Percentiles rank a stretch among this genome's conserved stretches.
Conservation (phyloP, 768 basidiomycete species). For the Pleurotus pulmonarius region DNA sequence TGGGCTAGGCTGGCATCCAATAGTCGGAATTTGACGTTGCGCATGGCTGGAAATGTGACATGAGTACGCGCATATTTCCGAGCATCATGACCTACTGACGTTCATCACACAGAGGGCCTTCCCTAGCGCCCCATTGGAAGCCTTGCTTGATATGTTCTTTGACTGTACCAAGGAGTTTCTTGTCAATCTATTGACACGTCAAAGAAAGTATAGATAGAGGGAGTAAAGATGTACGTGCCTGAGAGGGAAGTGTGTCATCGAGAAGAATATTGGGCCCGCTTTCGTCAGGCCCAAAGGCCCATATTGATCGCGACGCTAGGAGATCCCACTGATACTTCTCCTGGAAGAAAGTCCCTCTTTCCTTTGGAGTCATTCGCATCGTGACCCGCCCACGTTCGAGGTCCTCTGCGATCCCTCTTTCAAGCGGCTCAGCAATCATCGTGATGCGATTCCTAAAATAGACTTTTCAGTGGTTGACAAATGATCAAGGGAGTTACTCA, state of each 20-base stretch:
- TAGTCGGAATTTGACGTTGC: slow-evolving; percentile 97
- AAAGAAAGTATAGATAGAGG: slow-evolving; percentile 1
- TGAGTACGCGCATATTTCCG: slow-evolving; percentile 1
- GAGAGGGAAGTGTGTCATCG: slow-evolving; percentile 94
- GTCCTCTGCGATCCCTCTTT: slow-evolving; percentile 93
- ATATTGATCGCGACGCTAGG: slow-evolving; percentile 95
- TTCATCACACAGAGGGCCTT: slow-evolving; percentile 97
- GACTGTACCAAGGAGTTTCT: slow-evolving; percentile 83
- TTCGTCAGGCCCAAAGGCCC: slow-evolving; percentile 99
- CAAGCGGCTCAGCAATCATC: slow-evolving; percentile 98
- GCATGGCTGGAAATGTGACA: slow-evolving; percentile 65
- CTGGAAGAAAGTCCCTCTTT: slow-evolving; percentile 93
- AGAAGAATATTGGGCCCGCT: slow-evolving; percentile 89
- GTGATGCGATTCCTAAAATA: slow-evolving; percentile 87
- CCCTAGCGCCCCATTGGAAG: slow-evolving; percentile 98
- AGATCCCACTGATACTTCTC: slow-evolving; percentile 98
- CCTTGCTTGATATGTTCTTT: slow-evolving; percentile 98
- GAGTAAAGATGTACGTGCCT: slow-evolving; percentile 42
- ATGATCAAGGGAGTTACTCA: slow-evolving; percentile 22
- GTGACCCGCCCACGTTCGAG: slow-evolving; percentile 90
- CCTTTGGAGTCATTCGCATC: slow-evolving; percentile 94
- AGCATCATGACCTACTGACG: slow-evolving; percentile 57
- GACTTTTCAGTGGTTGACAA: slow-evolving; percentile 10
- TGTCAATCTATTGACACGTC: slow-evolving; percentile 64
- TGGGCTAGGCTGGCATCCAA: slow-evolving; percentile 89